A percentile compares a stretch with the other conserved stretches of the same genome.
phyloP scores from a whole-genome alignment of 805 yeast genomes.

The Starmerella roubikii region DNA sequence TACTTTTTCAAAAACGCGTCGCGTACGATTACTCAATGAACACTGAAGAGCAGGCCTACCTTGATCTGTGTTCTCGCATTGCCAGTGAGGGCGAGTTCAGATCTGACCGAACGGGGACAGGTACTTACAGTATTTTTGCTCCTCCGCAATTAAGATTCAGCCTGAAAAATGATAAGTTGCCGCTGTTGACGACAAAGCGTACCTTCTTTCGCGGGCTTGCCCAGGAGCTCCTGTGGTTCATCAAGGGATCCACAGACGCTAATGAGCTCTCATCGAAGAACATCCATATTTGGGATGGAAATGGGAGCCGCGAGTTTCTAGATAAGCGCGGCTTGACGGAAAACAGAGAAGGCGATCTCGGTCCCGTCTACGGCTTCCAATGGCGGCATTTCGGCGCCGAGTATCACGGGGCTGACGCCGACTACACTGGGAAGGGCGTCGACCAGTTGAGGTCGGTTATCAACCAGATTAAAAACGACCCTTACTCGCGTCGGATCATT shows the following conservation, averaged over 20 bases:
- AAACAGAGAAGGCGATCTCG: slow-evolving; percentile 85
- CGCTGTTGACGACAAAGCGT: slow-evolving; percentile 81
- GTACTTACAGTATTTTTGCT: slow-evolving; percentile 79
- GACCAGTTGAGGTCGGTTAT: slow-evolving; percentile 81
- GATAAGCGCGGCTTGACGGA: slow-evolving; percentile 68
- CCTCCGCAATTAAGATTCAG: slow-evolving; percentile 90
- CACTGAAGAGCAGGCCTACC: slow-evolving; percentile 68
- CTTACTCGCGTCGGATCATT: slow-evolving; percentile 88
- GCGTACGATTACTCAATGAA: slow-evolving; percentile 3
- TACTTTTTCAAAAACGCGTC: neutral
- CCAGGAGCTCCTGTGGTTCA: slow-evolving; percentile 85
- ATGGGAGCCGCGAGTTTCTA: slow-evolving; percentile 83
- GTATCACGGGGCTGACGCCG: slow-evolving; percentile 72
- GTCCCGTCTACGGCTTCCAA: slow-evolving; percentile 98
- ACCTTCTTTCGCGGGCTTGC: slow-evolving; percentile 83
- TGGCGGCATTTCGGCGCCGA: slow-evolving; percentile 99
- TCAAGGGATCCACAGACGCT: slow-evolving; percentile 81
- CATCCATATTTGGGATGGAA: slow-evolving; percentile 98
- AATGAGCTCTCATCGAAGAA: slow-evolving; percentile 64
- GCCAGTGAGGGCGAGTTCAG: slow-evolving; percentile 77
- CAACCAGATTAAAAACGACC: slow-evolving; percentile 66
- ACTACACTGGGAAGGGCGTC: slow-evolving; percentile 75
- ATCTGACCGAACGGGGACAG: slow-evolving; percentile 96
- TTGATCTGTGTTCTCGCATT: slow-evolving; percentile 66
- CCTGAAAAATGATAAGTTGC: slow-evolving; percentile 58